Percentiles rank a stretch among this genome's conserved stretches.
Conservation (phyloP, 73 alveolate genomes). For the Tetrahymena elliotti region DNA sequence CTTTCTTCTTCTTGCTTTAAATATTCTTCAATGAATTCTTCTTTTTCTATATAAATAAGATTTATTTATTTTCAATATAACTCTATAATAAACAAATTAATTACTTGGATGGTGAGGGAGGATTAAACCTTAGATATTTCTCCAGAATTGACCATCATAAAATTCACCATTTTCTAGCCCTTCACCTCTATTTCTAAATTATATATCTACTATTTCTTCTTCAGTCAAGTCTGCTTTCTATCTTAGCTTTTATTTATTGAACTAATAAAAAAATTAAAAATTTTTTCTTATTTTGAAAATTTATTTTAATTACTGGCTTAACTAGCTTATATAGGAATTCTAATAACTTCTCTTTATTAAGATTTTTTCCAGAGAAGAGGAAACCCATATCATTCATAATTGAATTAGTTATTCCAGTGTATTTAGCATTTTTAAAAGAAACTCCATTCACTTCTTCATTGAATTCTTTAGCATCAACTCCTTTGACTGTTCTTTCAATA, state of each 20-base stretch:
- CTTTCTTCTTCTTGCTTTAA: not conserved
- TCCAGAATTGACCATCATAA: constrained; percentile 40
- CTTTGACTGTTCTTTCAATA: not conserved
- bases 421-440: not conserved
- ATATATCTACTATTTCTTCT: constrained; percentile 7
- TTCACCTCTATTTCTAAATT: constrained; percentile 8
- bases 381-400: not conserved
- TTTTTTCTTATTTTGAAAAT: not conserved
- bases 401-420: not conserved
- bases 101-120: not conserved
- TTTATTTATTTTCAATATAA: not conserved
- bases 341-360: not conserved
- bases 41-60: not conserved
- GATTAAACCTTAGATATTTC: not conserved
- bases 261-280: not conserved
- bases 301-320: not conserved
- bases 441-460: not conserved
- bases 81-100: not conserved
- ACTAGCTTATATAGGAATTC: not conserved
- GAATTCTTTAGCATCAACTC: not conserved
- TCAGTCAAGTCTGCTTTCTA: not conserved
- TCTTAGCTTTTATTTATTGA: not conserved
- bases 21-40: not conserved
- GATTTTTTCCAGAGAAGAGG: not conserved
- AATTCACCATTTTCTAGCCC: constrained; percentile 44